Base-by-base conservation (phyloP, 257 asterid species). In the Nyctanthes arbortristis region DNA sequence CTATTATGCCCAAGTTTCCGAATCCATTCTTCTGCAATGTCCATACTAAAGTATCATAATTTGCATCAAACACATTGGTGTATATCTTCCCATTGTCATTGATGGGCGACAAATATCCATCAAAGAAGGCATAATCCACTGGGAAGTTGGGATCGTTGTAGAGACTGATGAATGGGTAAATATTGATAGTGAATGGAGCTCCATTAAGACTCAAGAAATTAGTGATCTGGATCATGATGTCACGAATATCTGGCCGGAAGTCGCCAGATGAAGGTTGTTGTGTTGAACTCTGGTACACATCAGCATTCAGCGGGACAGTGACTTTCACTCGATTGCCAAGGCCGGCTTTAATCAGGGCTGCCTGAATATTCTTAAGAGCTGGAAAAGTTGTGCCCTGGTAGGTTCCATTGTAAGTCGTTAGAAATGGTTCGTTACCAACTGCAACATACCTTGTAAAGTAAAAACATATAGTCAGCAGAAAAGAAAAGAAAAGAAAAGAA, bases 121-220 rank as follows among this genome's bases (percentile, higher is more conserved):
- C 92, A 33, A 89, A 89, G 79, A 87, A 89, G 75, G 96, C 96
- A 32, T 87, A 89, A 57, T 87, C 95, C 5, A 77, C 78, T 0
- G 96, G 96, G 72, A 89, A 89, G 79, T 78, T 80, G 47, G 84
- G 77, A 3, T 89, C 96, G 1, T 85, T 79, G 75, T 87, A 80
- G 20, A 89, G 96, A 28, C 95, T 87, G 47, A 89, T 82, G 76
- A 89, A 89, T 9, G 96, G 96, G 88, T 89, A 89, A 54, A 89
- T 89, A 73, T 89, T 89, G 78, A 87, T 84, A 1, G 95, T 87
- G 82, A 89, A 89, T 1, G 94, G 85, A 10, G 81, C 87, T 8
- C 81, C 84, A 30, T 87, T 87, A 18, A 64, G 78, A 75, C 70
- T 80, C 75, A 87, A 70, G 88, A 89, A 89, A 39, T 65, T 61